Evolutionary conservation across 208 protist genomes (phyloP), one percentile per base, ranked within the genome.

Genomic region (Trypanosoma theileri): DNA sequence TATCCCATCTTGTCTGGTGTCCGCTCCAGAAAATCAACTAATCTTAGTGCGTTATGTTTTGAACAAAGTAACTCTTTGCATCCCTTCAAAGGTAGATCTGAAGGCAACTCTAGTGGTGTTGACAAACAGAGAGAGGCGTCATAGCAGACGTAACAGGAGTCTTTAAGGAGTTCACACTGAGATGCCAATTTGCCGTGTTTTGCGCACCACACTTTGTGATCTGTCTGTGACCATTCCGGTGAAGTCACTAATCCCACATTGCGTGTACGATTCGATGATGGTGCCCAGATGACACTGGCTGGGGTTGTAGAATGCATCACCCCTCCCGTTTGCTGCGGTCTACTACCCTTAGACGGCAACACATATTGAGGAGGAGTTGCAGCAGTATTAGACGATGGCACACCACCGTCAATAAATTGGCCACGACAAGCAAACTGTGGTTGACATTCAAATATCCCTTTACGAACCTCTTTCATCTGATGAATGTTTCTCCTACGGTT

Each of bases 51-150:
- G 56, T 89, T 77, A 65, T 96, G 91, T 28, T 70, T 73, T 28
- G 77, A 80, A 75, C 91, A 96, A 42, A 96, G 76, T 56, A 95
- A 58, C 71, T 92, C 85, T 16, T 70, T 74, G 59, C 85, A 90
- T 44, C 71, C 78, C 24, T 79, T 71, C 13, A 63, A 35, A 48
- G 79, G 64, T 42, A 92, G 66, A 35, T 76, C 77, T 4, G 68
- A 56, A n/a, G 91, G 69, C n/a, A 69, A 59, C 21, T 90, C 84
- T n/a, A 96, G 70, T 45, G 88, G 84, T 22, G 88, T 92, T 11
- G 85, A 85, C 6, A 96, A 77, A 66, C 91, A 96, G 13, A 71
- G 67, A 42, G 77, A 91, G 35, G 67, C 69, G 69, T 93, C 91
- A 19, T 69, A 75, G 58, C 91, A 96, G 16, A 92, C 77, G 45